Evolutionary conservation across 345 rosid species (phyloP), one percentile per base, ranked within the genome.

Genomic region (Ailanthus altissimus): DNA sequence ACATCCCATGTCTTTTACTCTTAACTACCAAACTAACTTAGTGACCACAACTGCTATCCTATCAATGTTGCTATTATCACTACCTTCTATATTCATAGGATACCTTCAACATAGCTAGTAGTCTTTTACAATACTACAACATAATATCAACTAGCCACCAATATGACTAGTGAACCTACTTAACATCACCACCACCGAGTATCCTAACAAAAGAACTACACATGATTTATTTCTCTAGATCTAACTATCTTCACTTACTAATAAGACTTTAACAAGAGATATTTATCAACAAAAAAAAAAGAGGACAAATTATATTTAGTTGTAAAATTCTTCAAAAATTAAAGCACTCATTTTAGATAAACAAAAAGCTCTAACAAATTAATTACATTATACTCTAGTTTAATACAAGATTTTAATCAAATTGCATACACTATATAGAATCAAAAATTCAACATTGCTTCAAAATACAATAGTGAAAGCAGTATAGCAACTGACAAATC

Each of bases 331-430:
- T 68, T 49, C 10, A 49, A 25, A 26, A 8, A 15, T 51, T 23
- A 53, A 14, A 28, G 32, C 6, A 70, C 53, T 45, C 53, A 46
- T 15, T 45, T 23, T 0, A 45, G 23, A 46, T 67, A 23, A 67
- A 18, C 54, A 40, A 42, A 43, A 15, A 15, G 53, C 23, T 15
- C 32, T 36, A n/a, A 21, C 49, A 53, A 59, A 62, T 62, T 12
- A 46, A 46, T 28, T 50, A 25, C 66, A 77, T n/a, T 68, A 72
- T 32, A 61, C 21, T 60, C 67, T 42, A 72, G 56, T 54, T 25
- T 59, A 20, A 18, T 62, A 32, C 11, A 62, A 43, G 3, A 62
- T 62, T 10, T 20, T 32, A 36, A 62, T 32, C 21, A 36, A 32
- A 36, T 36, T 36, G 40, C n/a, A n/a, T n/a, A n/a, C 9, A 21